Percentiles rank a stretch among this genome's conserved stretches.
phyloP scores from a whole-genome alignment of 1,284 basidiomycete genomes.

The Sanghuangporus weigelae region DNA sequence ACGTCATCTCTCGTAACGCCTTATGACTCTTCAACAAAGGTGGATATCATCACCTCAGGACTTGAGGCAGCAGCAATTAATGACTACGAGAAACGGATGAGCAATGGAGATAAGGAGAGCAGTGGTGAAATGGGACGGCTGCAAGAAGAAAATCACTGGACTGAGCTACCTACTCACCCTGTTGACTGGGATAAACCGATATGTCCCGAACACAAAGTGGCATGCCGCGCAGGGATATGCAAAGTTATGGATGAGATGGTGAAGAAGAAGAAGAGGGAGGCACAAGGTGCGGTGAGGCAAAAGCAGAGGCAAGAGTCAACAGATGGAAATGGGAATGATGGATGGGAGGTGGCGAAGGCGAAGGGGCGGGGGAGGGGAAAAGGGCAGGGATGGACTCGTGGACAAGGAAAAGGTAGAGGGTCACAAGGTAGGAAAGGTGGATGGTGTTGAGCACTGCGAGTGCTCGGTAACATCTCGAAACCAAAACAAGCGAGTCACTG shows the following conservation, averaged over 20 bases:
- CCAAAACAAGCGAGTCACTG: no score
- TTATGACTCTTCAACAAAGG: not conserved
- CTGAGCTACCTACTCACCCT: not conserved
- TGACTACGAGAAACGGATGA: not conserved
- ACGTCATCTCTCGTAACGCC: not conserved
- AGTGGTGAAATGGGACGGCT: not conserved
- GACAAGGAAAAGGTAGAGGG: not conserved
- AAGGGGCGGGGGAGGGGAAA: not conserved
- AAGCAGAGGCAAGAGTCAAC: not conserved
- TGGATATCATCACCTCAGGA: not conserved
- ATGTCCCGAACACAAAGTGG: slow-evolving; percentile 11
- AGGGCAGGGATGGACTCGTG: not conserved
- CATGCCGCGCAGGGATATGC: slow-evolving; percentile 8
- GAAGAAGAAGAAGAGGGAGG: slow-evolving; percentile 11
- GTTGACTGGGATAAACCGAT: slow-evolving; percentile 15
- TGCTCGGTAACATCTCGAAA: no score
- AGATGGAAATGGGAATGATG: not conserved
- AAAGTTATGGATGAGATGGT: slow-evolving; percentile 5
- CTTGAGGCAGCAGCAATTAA: not conserved
- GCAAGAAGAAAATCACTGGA: not conserved
- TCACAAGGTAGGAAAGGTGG: not conserved
- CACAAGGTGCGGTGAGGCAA: not conserved
- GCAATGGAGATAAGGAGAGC: not conserved
- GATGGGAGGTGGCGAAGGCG: slow-evolving; percentile 2
- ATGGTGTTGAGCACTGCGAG: not conserved